Evolutionary conservation across 768 basidiomycete species (phyloP), one percentile per base, ranked within the genome.

Genomic region (Leucosporidium creatinivorum): DNA sequence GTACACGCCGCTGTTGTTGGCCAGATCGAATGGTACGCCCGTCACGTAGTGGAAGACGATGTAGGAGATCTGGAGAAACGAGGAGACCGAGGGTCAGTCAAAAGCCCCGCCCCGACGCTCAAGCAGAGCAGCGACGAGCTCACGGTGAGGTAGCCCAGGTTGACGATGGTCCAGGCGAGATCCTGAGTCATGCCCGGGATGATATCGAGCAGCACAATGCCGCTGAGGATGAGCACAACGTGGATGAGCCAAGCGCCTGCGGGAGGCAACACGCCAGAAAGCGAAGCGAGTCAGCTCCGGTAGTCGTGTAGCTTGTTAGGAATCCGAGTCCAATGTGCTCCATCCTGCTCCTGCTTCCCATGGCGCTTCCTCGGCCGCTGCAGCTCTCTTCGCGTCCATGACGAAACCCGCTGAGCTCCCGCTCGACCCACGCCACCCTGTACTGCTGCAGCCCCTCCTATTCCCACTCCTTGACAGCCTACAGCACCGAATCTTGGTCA

Each of bases 31-130:
- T 12, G 94, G 94, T 52, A 94, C 92, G 62, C 94, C 94, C 13
- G 93, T 97, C 59, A 93, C 92, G 84, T 90, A 91, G 77, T 98
- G 94, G 82, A 98, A 98, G 89, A 98, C 93, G 69, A 97, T 83
- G 80, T 94, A 98, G 17, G 93, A 91, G n/a, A 92, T 77, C 93
- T 94, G 74, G 3, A 18, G 12, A 39, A 44, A 25, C 19, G 58
- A 1, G 59, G 33, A 30, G 47, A n/a, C 7, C 51, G 19, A 62
- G 19, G 62, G 21, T 51, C 50, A 59, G 44, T 8, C 39, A 48
- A 44, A 51, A 51, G 23, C 50, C n/a, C n/a, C n/a, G n/a, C n/a
- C n/a, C 21, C 7, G 13, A 15, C 30, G 18, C 57, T 21, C 15
- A 36, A 58, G 33, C 19, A 39, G 8, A 21, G 9, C 9, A n/a